Evolutionary conservation across 2,329 filamentous ascomycete genomes (phyloP).

Genomic region (Akanthomyces uredinophilus): DNA sequence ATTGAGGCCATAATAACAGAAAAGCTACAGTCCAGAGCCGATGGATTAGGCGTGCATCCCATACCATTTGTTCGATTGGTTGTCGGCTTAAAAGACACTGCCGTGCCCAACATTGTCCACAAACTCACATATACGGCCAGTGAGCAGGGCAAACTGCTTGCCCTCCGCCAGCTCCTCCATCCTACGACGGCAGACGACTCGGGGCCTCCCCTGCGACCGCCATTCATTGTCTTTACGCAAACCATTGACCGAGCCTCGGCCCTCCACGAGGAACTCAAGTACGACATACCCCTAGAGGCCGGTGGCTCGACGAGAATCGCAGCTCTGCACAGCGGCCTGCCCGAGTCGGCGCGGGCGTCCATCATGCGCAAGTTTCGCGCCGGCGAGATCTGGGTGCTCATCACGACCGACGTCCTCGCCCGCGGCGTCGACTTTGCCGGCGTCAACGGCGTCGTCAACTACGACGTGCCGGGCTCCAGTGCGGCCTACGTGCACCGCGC

Average conservation of each 20-base stretch:
- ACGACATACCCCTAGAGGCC: constrained; percentile 86
- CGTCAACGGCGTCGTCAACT: constrained; percentile 94
- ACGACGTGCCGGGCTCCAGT: constrained; percentile 88
- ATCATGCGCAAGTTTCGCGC: constrained; percentile 88
- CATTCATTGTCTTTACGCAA: constrained; percentile 93
- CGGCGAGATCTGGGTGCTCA: constrained; percentile 92
- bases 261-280: constrained; percentile 82
- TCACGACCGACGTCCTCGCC: constrained; percentile 89
- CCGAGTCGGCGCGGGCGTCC: constrained; percentile 65
- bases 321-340: constrained; percentile 81
- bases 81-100: constrained; percentile 93
- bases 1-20: constrained; percentile 73
- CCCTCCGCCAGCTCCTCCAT: constrained; percentile 81
- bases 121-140: constrained; percentile 86
- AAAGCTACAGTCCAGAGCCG: constrained; percentile 55
- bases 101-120: constrained; percentile 87
- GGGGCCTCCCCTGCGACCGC: constrained; percentile 65
- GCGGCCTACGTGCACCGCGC: constrained; percentile 91
- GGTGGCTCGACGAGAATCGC: constrained; percentile 81
- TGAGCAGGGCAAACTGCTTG: constrained; percentile 89
- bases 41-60: constrained; percentile 29
- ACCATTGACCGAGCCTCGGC: constrained; percentile 88
- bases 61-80: constrained; percentile 73
- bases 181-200: constrained; percentile 56
- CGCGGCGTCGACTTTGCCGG: constrained; percentile 93